phyloP scores from a whole-genome alignment of 192 early-diverging fungal species.

The Coemansia sp. region DNA sequence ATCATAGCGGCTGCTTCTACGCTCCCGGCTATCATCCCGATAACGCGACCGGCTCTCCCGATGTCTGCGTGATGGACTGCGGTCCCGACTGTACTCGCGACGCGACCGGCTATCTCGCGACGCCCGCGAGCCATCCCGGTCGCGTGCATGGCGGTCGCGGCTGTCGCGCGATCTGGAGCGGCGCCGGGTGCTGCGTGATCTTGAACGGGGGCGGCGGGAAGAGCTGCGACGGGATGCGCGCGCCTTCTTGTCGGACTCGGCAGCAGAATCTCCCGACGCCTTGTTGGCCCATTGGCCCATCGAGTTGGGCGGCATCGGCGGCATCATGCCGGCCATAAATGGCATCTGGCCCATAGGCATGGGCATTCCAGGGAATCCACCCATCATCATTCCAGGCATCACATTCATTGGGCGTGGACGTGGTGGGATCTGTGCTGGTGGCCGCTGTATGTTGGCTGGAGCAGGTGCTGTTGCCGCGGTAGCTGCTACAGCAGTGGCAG shows the following conservation, averaged over 20 bases:
- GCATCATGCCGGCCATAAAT: slow-evolving; percentile 36
- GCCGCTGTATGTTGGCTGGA: slow-evolving; percentile 10
- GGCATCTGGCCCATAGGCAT: slow-evolving; percentile 41
- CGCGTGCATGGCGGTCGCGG: background rate
- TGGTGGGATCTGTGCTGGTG: slow-evolving; percentile 29
- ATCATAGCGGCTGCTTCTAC: background rate
- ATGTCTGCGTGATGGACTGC: background rate
- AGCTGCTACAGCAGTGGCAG: background rate
- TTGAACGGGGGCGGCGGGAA: no score
- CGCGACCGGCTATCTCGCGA: background rate
- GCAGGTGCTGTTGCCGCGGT: background rate
- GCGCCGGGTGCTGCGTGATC: no score
- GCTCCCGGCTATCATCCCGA: slow-evolving; percentile 10
- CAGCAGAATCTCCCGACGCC: background rate
- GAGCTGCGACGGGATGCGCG: no score
- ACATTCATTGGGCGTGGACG: slow-evolving; percentile 28
- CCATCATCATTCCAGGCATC: slow-evolving; percentile 30
- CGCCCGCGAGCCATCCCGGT: background rate
- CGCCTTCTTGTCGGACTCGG: background rate
- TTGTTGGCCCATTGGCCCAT: slow-evolving; percentile 6
- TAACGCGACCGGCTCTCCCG: slow-evolving; percentile 4
- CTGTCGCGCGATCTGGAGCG: no score
- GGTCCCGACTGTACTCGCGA: background rate
- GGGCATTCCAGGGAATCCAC: slow-evolving; percentile 28
- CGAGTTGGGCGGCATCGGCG: slow-evolving; percentile 12